These are phyloP conservation scores for Neoboletus magnificus DNA, from an alignment of 768 basidiomycete genomes.

Conservation along the genomic window DNA sequence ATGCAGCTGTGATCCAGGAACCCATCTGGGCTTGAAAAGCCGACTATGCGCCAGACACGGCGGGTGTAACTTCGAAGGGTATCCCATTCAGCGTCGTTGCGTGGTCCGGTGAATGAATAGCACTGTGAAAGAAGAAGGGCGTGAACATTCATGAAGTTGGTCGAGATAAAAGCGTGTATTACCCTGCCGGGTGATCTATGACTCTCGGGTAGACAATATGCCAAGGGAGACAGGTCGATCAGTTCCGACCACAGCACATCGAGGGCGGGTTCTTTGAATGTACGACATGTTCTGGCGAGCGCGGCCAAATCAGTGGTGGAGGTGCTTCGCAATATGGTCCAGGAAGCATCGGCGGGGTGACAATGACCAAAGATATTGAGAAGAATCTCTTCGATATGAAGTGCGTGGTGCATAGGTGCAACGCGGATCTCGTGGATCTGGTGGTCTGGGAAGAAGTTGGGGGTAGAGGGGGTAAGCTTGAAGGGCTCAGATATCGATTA, in stretches of 20 bases:
- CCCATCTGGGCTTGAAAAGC: background rate
- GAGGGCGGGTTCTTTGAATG: background rate
- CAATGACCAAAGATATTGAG: background rate
- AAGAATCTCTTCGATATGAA: background rate
- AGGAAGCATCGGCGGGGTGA: background rate
- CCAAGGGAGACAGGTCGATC: background rate
- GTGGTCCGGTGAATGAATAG: background rate
- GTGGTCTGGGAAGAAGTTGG: no score
- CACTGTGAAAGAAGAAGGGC: background rate
- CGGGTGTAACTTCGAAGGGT: no score
- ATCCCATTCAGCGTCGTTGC: slow-evolving; percentile 1
- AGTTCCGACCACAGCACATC: slow-evolving; percentile 1
- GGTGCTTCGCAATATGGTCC: background rate
- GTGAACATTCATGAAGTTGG: background rate
- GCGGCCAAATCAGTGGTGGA: background rate
- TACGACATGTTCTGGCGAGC: background rate
- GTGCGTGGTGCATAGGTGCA: background rate
- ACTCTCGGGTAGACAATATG: background rate
- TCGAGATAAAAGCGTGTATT: background rate
- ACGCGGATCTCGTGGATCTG: background rate
- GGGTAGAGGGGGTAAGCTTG: no score
- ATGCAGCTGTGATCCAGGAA: background rate
- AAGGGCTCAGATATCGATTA: no score
- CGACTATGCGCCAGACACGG: background rate
- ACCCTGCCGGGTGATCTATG: background rate